A percentile compares a stretch with the other conserved stretches of the same genome.
Conservation (phyloP, 768 basidiomycete species). For the Mycena belliarum region DNA sequence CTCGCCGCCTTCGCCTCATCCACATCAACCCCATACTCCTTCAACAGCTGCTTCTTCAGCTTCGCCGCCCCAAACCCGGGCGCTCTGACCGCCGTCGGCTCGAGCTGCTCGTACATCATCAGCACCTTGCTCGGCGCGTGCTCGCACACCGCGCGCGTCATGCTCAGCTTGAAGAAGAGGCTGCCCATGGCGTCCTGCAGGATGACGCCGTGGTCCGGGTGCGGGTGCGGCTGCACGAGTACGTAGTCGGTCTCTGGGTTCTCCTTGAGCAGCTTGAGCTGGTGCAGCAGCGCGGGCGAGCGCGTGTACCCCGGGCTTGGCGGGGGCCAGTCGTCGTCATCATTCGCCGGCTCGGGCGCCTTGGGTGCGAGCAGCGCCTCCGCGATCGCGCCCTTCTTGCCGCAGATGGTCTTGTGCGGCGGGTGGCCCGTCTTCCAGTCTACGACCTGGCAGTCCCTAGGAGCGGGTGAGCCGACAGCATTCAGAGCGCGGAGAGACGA, state of each 20-base stretch:
- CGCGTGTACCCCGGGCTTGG: slow-evolving; percentile 20
- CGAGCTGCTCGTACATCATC: slow-evolving; percentile 18
- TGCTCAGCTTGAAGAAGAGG: slow-evolving; percentile 18
- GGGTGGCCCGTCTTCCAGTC: slow-evolving; percentile 22
- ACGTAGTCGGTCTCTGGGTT: slow-evolving; percentile 20
- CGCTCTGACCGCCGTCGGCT: slow-evolving; percentile 11
- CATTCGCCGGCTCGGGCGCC: background rate
- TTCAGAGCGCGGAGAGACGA: background rate
- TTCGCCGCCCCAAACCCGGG: slow-evolving; percentile 11
- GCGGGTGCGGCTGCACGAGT: slow-evolving; percentile 8
- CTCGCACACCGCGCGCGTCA: slow-evolving; percentile 11
- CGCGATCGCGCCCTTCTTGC: slow-evolving; percentile 15
- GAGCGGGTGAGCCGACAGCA: background rate
- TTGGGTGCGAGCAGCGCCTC: slow-evolving; percentile 10
- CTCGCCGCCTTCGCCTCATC: slow-evolving; percentile 2
- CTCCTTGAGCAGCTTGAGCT: slow-evolving; percentile 20
- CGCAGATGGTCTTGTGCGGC: slow-evolving; percentile 23
- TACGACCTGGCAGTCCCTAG: slow-evolving; percentile 14
- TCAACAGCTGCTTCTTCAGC: slow-evolving; percentile 21
- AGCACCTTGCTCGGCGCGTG: slow-evolving; percentile 13
- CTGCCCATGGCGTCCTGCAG: slow-evolving; percentile 7
- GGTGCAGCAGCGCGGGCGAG: slow-evolving; percentile 23
- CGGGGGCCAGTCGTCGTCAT: slow-evolving; percentile 4
- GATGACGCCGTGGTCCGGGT: slow-evolving; percentile 13
- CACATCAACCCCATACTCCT: slow-evolving; percentile 22